Evolutionary conservation across 805 yeast genomes (phyloP), one percentile per base, ranked within the genome.

Genomic region (Yamadazyma insecticola): DNA sequence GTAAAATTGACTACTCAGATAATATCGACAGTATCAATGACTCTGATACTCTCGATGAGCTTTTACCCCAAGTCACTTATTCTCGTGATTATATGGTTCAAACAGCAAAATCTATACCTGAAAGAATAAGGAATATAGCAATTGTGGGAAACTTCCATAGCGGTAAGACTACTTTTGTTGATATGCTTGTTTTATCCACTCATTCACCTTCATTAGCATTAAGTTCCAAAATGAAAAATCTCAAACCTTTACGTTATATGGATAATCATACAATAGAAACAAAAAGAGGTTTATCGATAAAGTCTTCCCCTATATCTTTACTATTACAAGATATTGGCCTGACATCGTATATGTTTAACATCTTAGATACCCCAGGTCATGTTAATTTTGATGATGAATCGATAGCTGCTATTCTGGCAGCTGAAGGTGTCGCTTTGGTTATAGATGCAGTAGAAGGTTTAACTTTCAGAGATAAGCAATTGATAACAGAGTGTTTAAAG

Each of bases 301-400:
- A 78, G 44, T 31, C 81, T 1, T 59, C 80, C 1, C 78, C 86
- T 0, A 67, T 82, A 41, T 62, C 90, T 0, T 43, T 85, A 7
- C 51, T 89, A 5, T 52, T 81, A 11, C 73, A 71, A 0, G 75
- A 76, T 47, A 39, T 74, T 17, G 57, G 57, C 11, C 56, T 52
- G 10, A 74, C 72, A 39, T 79, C 95, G 0, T 55, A 61, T 12
- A 73, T 75, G 0, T 45, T 79, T 13, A 85, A 82, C 47, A 39
- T 89, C 1, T 42, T 87, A 1, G 99, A 94, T 47, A 66, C 95
- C 0, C 99, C 99, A 0, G 99, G 99, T 0, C 97, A 92, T 55
- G 72, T 74, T 0, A 80, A 87, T 48, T 92, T 92, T 48, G 58
- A 67, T 17, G 96, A 87, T 49, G 97, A 92, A 44, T 57, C 76